Base-by-base conservation (phyloP, 2,329 filamentous ascomycete species). In the Hortaea werneckii region DNA sequence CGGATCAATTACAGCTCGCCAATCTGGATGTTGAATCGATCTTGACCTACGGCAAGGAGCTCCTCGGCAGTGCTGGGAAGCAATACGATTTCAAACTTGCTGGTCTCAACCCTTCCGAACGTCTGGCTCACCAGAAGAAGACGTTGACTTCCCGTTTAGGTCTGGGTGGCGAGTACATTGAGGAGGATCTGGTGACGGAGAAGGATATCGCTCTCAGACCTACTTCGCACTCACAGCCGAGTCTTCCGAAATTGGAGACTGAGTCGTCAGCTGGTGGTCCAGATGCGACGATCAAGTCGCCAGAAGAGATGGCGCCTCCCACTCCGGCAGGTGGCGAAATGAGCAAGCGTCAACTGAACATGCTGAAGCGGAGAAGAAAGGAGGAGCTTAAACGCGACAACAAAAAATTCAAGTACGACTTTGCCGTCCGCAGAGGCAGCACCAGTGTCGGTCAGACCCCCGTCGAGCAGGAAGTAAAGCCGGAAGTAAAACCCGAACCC, bases 321-420 rank as follows among this genome's bases (percentile, higher is more conserved):
- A 60, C 58, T 4, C 57, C 58, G 26, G 57, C 53, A n/a, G 58
- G 51, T 29, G 60, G 54, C 37, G 74, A 77, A 2, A 73, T 98
- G 43, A 96, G 92, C 69, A 90, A 92, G 50, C 80, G 92, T 37
- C 92, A 98, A 60, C 78, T 95, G 13, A 98, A 98, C 59, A 87
- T 92, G 43, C 70, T 98, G 7, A 96, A 96, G 66, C 80, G 92
- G 38, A 95, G 96, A 63, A 81, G 88, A 38, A 98, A 96, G 67
- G 80, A 84, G 57, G 87, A 94, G 56, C 82, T 88, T 3, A 87
- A 92, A 64, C 83, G 87, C 58, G 87, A 90, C 43, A 87, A 89
- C 47, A 90, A 85, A 54, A 96, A 95, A 41, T 65, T 65, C 57
- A 65, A 65, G 44, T 88, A 95, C 40, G 92, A 98, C 63, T 74